These are phyloP conservation scores for Coemansia sp. DNA, from an alignment of 192 early-diverging fungal genomes.

Conservation along the genomic window DNA sequence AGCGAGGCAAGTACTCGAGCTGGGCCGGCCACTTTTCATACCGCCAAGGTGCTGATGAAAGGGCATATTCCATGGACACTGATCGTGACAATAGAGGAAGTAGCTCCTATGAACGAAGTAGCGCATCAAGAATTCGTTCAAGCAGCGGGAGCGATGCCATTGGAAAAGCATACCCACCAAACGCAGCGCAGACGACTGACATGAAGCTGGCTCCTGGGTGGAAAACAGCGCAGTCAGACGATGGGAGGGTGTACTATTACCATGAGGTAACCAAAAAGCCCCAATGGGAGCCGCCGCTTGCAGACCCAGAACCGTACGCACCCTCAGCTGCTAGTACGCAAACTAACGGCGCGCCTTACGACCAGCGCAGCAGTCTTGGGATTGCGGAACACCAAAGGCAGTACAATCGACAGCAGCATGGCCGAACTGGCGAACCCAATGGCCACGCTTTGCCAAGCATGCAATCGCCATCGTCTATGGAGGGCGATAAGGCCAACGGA, in stretches of 20 bases:
- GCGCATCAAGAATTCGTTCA: not conserved
- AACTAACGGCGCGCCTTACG: not conserved
- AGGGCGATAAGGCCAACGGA: constrained; percentile 16
- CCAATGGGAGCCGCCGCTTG: constrained; percentile 47
- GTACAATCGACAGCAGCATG: constrained; percentile 1
- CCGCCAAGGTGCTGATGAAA: not conserved
- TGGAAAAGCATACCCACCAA: not conserved
- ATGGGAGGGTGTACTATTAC: constrained; percentile 50
- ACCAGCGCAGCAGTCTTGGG: constrained; percentile 5
- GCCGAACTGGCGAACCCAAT: not conserved
- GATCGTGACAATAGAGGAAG: not conserved
- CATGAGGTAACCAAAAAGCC: constrained; percentile 51
- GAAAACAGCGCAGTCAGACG: constrained; percentile 39
- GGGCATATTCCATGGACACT: not conserved
- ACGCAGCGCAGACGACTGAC: not conserved
- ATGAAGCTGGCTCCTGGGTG: constrained; percentile 41
- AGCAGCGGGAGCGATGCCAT: not conserved
- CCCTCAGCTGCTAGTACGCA: not conserved
- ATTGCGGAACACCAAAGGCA: constrained; percentile 9
- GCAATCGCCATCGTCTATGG: not conserved
- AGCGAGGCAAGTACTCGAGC: constrained; percentile 19
- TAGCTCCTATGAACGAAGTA: not conserved
- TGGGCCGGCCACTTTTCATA: constrained; percentile 12
- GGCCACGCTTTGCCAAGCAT: not conserved
- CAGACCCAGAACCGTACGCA: constrained; percentile 3